Evolutionary conservation across 1,139 yeast species (phyloP).

Genomic region (Nakaseomyces kungkrabaensis): DNA sequence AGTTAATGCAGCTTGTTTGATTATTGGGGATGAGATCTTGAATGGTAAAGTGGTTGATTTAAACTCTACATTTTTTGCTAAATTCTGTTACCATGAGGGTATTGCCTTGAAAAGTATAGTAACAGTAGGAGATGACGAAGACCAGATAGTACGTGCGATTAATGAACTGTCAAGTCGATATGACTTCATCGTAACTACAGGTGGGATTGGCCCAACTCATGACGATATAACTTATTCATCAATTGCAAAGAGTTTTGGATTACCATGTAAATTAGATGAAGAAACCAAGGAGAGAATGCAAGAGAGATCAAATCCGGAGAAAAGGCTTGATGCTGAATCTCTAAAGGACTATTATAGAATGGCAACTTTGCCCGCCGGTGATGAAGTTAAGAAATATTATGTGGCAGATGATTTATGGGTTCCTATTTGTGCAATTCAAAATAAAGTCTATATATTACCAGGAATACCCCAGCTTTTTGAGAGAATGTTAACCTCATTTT

Average conservation of each 20-base stretch:
- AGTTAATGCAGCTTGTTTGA: slow-evolving; percentile 31
- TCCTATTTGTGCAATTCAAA: slow-evolving; percentile 59
- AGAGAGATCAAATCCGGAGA: slow-evolving; percentile 35
- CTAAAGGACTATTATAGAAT: slow-evolving; percentile 55
- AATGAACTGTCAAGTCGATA: slow-evolving; percentile 40
- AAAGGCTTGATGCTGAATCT: slow-evolving; percentile 37
- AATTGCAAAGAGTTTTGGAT: slow-evolving; percentile 50
- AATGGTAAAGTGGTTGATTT: slow-evolving; percentile 82
- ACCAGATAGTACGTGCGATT: slow-evolving; percentile 51
- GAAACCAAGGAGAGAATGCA: slow-evolving; percentile 56
- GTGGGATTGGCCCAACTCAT: slow-evolving; percentile 82
- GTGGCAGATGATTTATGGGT: slow-evolving; percentile 63
- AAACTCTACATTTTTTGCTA: slow-evolving; percentile 63
- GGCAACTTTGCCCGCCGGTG: slow-evolving; percentile 63
- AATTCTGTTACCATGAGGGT: slow-evolving; percentile 54
- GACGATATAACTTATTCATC: slow-evolving; percentile 79
- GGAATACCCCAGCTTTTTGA: slow-evolving; percentile 73
- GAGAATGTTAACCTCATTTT: slow-evolving; percentile 37
- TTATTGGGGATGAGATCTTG: slow-evolving; percentile 80
- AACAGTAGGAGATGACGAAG: slow-evolving; percentile 68
- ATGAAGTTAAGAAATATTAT: slow-evolving; percentile 42
- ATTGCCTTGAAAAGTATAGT: slow-evolving; percentile 56
- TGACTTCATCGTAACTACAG: slow-evolving; percentile 69
- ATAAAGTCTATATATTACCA: slow-evolving; percentile 61
- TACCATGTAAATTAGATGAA: slow-evolving; percentile 43